A percentile compares a stretch with the other conserved stretches of the same genome.
phyloP scores from a whole-genome alignment of 345 rosid species.

The Jatropha curcas region DNA sequence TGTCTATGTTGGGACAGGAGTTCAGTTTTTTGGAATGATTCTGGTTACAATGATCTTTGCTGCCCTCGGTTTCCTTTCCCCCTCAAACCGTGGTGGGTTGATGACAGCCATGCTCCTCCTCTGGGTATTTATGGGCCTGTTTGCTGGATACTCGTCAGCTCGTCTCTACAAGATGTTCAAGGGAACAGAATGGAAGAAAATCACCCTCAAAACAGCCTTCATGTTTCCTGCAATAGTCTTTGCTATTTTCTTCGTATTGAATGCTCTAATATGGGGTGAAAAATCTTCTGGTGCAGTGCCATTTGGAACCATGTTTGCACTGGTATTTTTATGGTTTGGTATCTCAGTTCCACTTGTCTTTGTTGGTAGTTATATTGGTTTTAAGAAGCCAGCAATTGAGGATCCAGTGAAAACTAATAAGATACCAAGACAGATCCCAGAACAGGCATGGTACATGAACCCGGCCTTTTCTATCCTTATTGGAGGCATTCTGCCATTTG shows the following conservation, averaged over 20 bases:
- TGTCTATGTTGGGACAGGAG: constrained; percentile 87
- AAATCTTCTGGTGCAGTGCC: constrained; percentile 95
- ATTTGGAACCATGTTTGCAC: constrained; percentile 89
- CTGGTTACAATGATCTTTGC: constrained; percentile 92
- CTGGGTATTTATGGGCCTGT: constrained; percentile 93
- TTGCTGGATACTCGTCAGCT: constrained; percentile 76
- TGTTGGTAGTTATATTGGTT: constrained; percentile 72
- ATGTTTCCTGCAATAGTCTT: constrained; percentile 72
- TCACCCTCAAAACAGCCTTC: constrained; percentile 68
- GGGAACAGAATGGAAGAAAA: constrained; percentile 89
- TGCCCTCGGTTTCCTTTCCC: constrained; percentile 84
- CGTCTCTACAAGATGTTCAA: constrained; percentile 79
- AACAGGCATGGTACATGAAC: constrained; percentile 89
- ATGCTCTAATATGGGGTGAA: constrained; percentile 91
- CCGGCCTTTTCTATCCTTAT: constrained; percentile 74
- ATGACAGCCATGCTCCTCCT: constrained; percentile 90
- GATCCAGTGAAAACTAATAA: constrained; percentile 89
- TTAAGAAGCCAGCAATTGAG: constrained; percentile 66
- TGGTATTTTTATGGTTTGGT: constrained; percentile 85
- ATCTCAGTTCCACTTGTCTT: constrained; percentile 87
- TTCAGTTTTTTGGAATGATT: constrained; percentile 85
- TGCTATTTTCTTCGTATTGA: constrained; percentile 68
- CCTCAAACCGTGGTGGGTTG: constrained; percentile 87
- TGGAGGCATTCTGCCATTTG: constrained; percentile 92
- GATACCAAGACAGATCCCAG: constrained; percentile 85